Evolutionary conservation across 2,329 filamentous ascomycete species (phyloP), one percentile per base, ranked within the genome.

Genomic region (Colletotrichum liriopes): DNA sequence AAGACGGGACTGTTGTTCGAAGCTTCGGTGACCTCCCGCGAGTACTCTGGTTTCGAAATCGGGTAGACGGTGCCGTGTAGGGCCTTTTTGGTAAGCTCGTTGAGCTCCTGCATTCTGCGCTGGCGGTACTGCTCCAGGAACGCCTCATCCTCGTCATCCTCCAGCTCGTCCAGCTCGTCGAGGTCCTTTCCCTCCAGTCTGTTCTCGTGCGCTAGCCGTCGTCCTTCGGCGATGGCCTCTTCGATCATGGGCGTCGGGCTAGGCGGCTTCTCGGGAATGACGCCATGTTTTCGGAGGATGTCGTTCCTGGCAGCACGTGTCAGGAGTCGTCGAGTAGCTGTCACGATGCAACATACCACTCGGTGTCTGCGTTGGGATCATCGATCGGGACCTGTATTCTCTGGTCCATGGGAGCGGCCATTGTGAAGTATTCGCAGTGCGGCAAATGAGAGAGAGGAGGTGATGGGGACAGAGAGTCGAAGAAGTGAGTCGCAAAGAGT

Each of bases 241-340:
- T 99, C 93, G 78, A 99, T 98, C 85, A 98, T 92, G 8, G 95
- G 95, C 2, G 96, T 98, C 2, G 96, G 96, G 56, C 96, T 98
- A 3, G 95, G 95, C 0, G 96, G 95, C 81, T 98, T 98, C 81
- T 98, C 95, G n/a, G 96, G 96, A 74, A 99, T 98, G 76, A 99
- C 88, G 76, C 95, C 94, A 86, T 99, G 95, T 82, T 97, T 97
- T 77, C 96, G 94, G 70, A 99, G 91, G 79, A 99, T 99, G 77
- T 99, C 96, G 82, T 99, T 99, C 95, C 95, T 98, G 65, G 70
- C 65, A 45, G 49, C 47, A 61, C 52, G 61, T 63, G 67, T 73
- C 71, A 74, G 68, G 58, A n/a, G 60, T 29, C 51, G 65, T 68
- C 54, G 66, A 54, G 55, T 41, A 71, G 55, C 63, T 59, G 76